A percentile compares a stretch with the other conserved stretches of the same genome.
phyloP scores from a whole-genome alignment of 164 flowering plant species.

The Buxus sempervirens region DNA sequence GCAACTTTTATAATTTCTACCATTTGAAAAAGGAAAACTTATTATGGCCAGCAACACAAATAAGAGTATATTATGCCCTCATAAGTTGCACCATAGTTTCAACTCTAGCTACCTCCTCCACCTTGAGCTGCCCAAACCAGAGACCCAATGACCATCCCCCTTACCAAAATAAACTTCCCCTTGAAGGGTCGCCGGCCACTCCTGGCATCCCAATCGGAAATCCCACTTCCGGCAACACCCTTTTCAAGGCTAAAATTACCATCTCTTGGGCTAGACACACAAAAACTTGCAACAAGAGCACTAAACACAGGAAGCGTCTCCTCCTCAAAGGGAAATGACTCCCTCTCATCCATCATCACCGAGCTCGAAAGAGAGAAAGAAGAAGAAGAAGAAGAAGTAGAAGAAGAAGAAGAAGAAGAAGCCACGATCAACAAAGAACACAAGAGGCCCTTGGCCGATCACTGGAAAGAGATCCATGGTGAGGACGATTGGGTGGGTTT shows the following conservation, averaged over 20 bases:
- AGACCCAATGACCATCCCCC: constrained; percentile 1
- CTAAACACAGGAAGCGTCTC: background rate
- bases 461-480: constrained; percentile 69
- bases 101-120: too few relatives aligned
- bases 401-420: constrained; percentile 6
- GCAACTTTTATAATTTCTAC: too few relatives aligned
- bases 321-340: constrained; percentile 18
- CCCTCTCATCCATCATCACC: constrained; percentile 21
- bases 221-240: background rate
- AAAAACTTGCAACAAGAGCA: constrained; percentile 1
- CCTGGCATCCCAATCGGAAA: constrained; percentile 1
- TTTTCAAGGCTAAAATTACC: constrained; percentile 9
- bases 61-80: too few relatives aligned
- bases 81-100: too few relatives aligned
- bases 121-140: background rate
- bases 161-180: background rate
- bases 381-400: background rate
- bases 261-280: background rate
- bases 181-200: background rate
- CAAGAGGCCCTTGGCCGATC: constrained; percentile 19
- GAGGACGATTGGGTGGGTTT: constrained; percentile 65
- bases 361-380: constrained; percentile 21
- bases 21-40: too few relatives aligned
- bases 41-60: too few relatives aligned
- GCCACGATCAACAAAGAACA: background rate